Evolutionary conservation across 441 rosid genomes (phyloP), one percentile per base, ranked within the genome.

Genomic region (Erysimum pusillum): DNA sequence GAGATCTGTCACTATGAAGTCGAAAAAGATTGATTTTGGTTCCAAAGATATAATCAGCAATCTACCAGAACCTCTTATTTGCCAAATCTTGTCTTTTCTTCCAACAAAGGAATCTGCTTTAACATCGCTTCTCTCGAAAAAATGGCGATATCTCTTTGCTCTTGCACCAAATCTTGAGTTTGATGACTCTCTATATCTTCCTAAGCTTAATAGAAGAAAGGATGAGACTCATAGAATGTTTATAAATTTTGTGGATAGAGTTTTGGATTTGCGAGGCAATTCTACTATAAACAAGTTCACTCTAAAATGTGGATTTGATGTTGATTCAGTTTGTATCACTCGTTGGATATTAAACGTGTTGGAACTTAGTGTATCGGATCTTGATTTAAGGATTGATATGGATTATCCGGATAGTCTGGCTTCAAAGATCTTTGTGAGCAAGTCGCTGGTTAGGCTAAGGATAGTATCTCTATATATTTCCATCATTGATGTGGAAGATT

Each of bases 71-170:
- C 62, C 57, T 2, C 38, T 64, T 2, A 0, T 45, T 12, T 56
- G 61, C 22, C 72, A 64, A 14, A 76, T 70, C 4, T 56, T 76
- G 70, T 76, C 71, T 0, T 70, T 46, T 59, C 75, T 76, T 22
- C n/a, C 80, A n/a, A 76, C 71, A 15, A 76, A 36, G 4, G 71
- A 70, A 11, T 53, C 71, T 8, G 76, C 67, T 56, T 54, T 18
- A 12, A 76, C 71, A 13, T 70, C 80, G 2, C 17, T 70, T n/a
- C 71, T 76, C 4, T 57, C 62, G 0, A 36, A 17, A 39, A 63
- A 52, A n/a, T 63, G 76, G 80, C 39, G 52, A n/a, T 0, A 61
- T 64, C 41, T 76, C 5, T 13, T 70, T 8, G 61, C 71, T 14
- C 45, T 38, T 10, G 61, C 71, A 38, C 6, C 76, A 3, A 64